Base-by-base conservation (phyloP, 2,329 filamentous ascomycete genomes). In the Dothideomycetidae sp. region DNA sequence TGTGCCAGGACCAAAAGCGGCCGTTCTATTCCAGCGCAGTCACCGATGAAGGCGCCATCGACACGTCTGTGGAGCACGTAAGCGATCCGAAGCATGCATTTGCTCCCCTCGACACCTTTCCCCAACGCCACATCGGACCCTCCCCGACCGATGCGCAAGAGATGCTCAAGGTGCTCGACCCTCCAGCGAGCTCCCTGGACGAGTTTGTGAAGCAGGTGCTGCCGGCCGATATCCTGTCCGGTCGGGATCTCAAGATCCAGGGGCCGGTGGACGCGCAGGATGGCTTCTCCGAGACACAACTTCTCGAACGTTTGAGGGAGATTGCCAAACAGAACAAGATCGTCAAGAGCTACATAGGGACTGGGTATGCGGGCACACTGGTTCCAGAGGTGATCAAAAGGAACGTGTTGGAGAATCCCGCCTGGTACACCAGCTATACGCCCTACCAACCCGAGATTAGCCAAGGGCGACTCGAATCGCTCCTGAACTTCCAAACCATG, bases 381-480 rank as follows among this genome's bases (percentile, higher is more conserved):
- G 79, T 82, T 1, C 88, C 88, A 3, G 73, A 83, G 39, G 86
- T 94, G 40, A 93, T 96, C 57, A 83, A 90, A 67, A 72, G 86
- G 48, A 94, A 94, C 55, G 71, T 96, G 3, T 65, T 96, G 41
- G 85, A 96, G 67, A 88, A 81, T 56, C 88, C 88, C 4, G 85
- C 78, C 7, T 96, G 88, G 88, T 96, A 96, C 59, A 96, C 88
- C 29, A 93, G 85, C 62, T 94, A 96, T 59, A 94, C 88, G 0
- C 88, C 88, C 11, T 96, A 94, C 61, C 88, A 96, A 63, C 81
- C 88, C 2, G 88, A 96, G 63, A 93, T 96, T 64, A 93, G 85
- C 57, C 88, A 96, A 62, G 88, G 88, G 23, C 77, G 88, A 39
- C 62, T 96, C 44, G 84, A 94, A 67, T 93, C 84, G 4, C 66